Conservation (phyloP, 495 filamentous ascomycete species). For the Daldinia loculata region DNA sequence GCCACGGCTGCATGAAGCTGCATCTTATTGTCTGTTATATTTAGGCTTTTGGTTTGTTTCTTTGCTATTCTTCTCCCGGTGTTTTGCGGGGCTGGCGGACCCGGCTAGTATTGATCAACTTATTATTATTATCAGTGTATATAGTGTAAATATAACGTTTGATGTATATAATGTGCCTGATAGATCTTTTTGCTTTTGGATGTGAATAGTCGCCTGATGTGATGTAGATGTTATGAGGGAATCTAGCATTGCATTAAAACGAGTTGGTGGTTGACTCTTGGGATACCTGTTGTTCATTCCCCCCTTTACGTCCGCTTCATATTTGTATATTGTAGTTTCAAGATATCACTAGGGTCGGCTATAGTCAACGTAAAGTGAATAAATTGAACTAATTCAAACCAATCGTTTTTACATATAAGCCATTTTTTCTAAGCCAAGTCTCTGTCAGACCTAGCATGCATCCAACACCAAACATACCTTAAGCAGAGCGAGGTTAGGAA, state of each 20-base stretch:
- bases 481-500: neutral
- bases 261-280: too few species aligned
- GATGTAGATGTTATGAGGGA: too few species aligned
- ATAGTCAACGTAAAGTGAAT: neutral
- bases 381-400: neutral
- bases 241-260: too few species aligned
- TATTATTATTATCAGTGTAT: neutral
- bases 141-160: conserved; percentile 2
- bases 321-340: neutral
- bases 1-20: neutral
- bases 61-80: neutral
- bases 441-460: neutral
- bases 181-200: neutral
- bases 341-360: neutral
- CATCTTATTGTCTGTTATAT: neutral
- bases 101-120: neutral
- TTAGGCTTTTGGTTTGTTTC: neutral
- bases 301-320: neutral
- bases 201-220: too few species aligned
- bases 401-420: neutral
- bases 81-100: neutral
- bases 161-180: neutral
- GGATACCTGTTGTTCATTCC: neutral
- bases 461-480: neutral
- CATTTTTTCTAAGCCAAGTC: neutral